phyloP scores from a whole-genome alignment of 2,329 filamentous ascomycete species.

The Alternaria arborescens region DNA sequence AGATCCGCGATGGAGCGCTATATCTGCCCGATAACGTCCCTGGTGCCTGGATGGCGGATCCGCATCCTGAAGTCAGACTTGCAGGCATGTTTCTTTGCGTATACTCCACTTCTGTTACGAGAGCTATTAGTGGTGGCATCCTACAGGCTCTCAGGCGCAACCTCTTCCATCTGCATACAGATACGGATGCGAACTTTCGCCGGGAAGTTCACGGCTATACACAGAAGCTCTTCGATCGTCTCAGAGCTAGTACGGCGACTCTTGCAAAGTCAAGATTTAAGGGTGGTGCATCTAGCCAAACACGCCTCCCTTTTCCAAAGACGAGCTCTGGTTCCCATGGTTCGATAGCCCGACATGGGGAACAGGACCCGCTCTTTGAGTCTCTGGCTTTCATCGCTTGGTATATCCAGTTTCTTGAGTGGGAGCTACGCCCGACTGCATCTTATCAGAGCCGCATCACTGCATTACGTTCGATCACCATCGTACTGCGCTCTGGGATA shows the following conservation, averaged over 20 bases:
- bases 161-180: slow-evolving; percentile 77
- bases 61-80: slow-evolving; percentile 66
- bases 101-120: slow-evolving; percentile 76
- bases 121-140: slow-evolving; percentile 70
- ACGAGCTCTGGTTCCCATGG: slow-evolving; percentile 3
- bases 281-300: not conserved
- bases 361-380: slow-evolving; percentile 51
- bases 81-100: slow-evolving; percentile 84
- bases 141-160: slow-evolving; percentile 71
- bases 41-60: slow-evolving; percentile 49
- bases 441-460: slow-evolving; percentile 92
- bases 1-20: slow-evolving; percentile 52
- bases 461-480: slow-evolving; percentile 73
- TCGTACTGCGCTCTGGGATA: slow-evolving; percentile 74
- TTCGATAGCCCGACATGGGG: not conserved
- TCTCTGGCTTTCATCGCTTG: slow-evolving; percentile 74
- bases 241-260: slow-evolving; percentile 55
- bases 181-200: slow-evolving; percentile 85
- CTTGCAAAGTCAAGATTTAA: slow-evolving; percentile 34
- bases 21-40: slow-evolving; percentile 61
- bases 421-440: slow-evolving; percentile 79
- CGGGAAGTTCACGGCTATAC: slow-evolving; percentile 80
- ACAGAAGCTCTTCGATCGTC: slow-evolving; percentile 77
- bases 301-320: slow-evolving; percentile 30
- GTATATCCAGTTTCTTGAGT: slow-evolving; percentile 76